These are phyloP conservation scores for Coemansia erecta DNA, from an alignment of 192 early-diverging fungal genomes.

Conservation along the genomic window DNA sequence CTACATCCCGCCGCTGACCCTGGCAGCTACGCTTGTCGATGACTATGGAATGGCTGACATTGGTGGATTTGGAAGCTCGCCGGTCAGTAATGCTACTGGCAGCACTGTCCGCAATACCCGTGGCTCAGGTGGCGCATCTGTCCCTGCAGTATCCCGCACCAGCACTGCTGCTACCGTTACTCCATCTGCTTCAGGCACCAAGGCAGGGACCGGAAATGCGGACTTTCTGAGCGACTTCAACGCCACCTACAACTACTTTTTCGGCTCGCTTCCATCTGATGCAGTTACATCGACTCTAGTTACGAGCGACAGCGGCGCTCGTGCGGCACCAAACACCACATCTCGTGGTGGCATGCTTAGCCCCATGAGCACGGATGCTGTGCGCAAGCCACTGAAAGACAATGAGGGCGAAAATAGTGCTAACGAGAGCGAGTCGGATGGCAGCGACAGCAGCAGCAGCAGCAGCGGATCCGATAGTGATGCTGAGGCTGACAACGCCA, in stretches of 20 bases:
- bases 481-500: constrained; percentile 4
- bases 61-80: too few relatives aligned
- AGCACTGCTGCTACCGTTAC: not conserved
- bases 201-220: not conserved
- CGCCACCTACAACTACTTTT: constrained; percentile 42
- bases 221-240: constrained; percentile 46
- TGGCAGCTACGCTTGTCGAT: constrained; percentile 42
- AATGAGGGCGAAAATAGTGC: constrained; percentile 7
- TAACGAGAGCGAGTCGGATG: not conserved
- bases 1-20: constrained; percentile 52
- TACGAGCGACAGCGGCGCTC: not conserved
- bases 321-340: not conserved
- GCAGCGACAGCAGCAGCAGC: not conserved
- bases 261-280: constrained; percentile 33
- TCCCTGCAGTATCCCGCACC: constrained; percentile 2
- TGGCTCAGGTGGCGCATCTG: not conserved
- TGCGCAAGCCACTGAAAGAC: constrained; percentile 9
- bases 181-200: constrained; percentile 1
- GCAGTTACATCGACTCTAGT: constrained; percentile 4
- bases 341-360: constrained; percentile 24
- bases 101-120: too few relatives aligned
- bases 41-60: constrained; percentile 25
- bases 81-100: too few relatives aligned
- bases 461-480: not conserved
- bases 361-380: constrained; percentile 18